Base-by-base conservation (phyloP, 345 rosid genomes). In the Populus euphratica region DNA sequence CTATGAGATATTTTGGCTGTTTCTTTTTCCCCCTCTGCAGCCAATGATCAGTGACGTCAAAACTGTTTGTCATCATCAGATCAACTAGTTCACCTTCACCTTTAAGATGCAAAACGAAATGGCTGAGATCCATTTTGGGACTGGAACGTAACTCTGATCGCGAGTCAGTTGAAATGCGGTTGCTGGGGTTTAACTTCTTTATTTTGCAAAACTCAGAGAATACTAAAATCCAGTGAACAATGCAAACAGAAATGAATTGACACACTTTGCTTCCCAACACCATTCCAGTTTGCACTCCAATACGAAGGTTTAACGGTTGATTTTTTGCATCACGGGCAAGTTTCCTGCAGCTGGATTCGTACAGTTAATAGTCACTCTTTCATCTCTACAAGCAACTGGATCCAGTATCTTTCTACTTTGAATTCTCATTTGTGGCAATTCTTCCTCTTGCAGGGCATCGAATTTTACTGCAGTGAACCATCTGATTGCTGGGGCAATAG, bases 71-170 rank as follows among this genome's bases (percentile, higher is more conserved):
- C 83, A 85, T 83, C 88, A 92, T 91, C 68, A 86, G 6, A 7
- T 85, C 78, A 69, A 90, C 91, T 59, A 92, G 82, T 67, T 84
- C 86, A 33, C 86, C 84, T 85, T 93, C 99, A 4, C 93, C 98
- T 88, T 95, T 96, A 49, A 95, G 96, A 81, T 89, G 87, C 86
- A 95, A 75, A 72, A 93, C 98, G 76, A 81, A 95, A 8, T 81
- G 83, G 49, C 90, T 81, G 29, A 93, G 89, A 44, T 91, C 94
- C 3, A 65, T 78, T 80, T 79, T 86, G 0, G 68, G 38, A 77
- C 80, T 73, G 5, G 81, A 29, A 66, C 6, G 75, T 13, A 81
- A 78, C 72, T 81, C 82, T 54, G 75, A 75, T 35, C 79, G 86
- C 8, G 86, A 73, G 65, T 88, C 96, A 76, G 11, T 80, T 18